phyloP scores from a whole-genome alignment of 139 green algal species.

The Nannochloris sp. region DNA sequence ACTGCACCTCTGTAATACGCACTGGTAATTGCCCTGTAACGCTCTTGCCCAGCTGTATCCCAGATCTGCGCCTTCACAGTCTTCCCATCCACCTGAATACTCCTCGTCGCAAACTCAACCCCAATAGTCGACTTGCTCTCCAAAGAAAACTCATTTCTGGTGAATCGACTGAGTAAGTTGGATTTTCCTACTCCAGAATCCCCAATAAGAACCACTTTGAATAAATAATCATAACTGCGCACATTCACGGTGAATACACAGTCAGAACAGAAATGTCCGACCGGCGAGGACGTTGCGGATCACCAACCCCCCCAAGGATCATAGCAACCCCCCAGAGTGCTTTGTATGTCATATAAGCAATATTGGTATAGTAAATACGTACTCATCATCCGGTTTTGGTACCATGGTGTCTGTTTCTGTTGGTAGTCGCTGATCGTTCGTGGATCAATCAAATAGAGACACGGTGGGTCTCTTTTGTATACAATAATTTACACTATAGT shows the following conservation, averaged over 20 bases:
- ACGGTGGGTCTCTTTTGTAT: background rate
- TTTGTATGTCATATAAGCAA: background rate
- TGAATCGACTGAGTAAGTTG: conserved; percentile 96
- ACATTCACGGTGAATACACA: background rate
- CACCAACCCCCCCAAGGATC: background rate
- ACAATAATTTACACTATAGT: background rate
- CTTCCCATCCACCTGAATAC: conserved; percentile 98
- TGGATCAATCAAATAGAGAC: background rate
- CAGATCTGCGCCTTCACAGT: conserved; percentile 99
- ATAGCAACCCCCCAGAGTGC: background rate
- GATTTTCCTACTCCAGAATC: conserved; percentile 98
- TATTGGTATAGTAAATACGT: conserved; percentile 5
- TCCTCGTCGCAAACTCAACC: conserved; percentile 97
- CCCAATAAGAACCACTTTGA: conserved; percentile 99
- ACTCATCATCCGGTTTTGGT: conserved; percentile 75
- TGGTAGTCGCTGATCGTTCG: background rate
- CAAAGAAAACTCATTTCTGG: conserved; percentile 97
- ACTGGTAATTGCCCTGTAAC: conserved; percentile 97
- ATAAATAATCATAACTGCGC: conserved; percentile 97
- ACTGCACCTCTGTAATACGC: conserved; percentile 98
- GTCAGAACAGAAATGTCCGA: background rate
- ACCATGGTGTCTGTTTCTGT: conserved; percentile 32
- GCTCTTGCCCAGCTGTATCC: conserved; percentile 96
- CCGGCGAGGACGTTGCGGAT: no score
- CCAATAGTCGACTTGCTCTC: conserved; percentile 99